Evolutionary conservation across 225 moss, liverwort and hornwort species (phyloP).

Genomic region (Neckera pumila): DNA sequence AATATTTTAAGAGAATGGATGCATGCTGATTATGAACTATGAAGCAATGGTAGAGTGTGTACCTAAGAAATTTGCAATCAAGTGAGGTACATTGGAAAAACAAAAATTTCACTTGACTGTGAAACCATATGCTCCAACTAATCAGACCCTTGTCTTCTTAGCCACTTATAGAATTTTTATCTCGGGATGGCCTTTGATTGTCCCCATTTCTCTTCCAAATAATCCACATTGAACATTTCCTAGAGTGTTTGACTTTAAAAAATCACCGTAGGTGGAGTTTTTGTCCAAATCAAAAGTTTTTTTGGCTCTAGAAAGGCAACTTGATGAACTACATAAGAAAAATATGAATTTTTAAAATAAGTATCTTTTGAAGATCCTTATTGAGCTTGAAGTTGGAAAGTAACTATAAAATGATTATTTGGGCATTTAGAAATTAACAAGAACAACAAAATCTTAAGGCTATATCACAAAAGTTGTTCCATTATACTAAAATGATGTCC

Average conservation of each 20-base stretch:
- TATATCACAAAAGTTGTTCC: not conserved
- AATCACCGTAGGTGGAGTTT: not conserved
- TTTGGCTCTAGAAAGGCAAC: not conserved
- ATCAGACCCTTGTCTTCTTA: not conserved
- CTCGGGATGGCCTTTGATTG: not conserved
- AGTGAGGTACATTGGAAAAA: not conserved
- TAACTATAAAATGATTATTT: not conserved
- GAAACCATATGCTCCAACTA: not conserved
- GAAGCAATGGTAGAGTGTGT: too few species aligned
- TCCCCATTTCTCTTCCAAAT: not conserved
- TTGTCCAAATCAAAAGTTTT: not conserved
- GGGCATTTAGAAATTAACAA: not conserved
- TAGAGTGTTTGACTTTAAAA: too few species aligned
- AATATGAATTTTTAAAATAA: not conserved
- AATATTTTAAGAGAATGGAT: too few species aligned
- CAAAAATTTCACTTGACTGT: not conserved
- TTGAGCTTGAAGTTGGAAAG: not conserved
- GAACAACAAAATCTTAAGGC: fast-evolving
- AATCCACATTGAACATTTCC: fast-evolving
- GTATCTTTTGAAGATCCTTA: fast-evolving
- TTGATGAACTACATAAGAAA: not conserved
- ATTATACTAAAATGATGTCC: not conserved
- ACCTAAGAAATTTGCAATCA: too few species aligned
- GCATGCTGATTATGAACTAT: too few species aligned
- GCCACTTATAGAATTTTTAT: not conserved